Conservation (phyloP, 176 grass and related monocot genomes). For the Aegilops tauschii region DNA sequence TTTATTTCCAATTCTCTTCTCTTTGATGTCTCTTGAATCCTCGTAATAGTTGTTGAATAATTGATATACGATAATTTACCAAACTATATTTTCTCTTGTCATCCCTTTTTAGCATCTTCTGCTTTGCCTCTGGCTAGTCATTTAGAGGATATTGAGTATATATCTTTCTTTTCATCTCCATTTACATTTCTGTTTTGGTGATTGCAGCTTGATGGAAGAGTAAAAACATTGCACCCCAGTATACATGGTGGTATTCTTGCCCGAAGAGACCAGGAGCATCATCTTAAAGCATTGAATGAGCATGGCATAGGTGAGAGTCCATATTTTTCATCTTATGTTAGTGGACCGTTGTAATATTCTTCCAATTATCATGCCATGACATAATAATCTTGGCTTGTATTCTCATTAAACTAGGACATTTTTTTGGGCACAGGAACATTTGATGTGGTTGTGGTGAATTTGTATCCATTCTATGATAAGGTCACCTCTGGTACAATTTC, state of each 20-base stretch:
- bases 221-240: slow-evolving; percentile 94
- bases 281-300: slow-evolving; percentile 74
- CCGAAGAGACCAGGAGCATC: slow-evolving; percentile 76
- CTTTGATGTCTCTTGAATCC: not conserved
- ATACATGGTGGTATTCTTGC: slow-evolving; percentile 99
- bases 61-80: not conserved
- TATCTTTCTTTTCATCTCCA: not conserved
- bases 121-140: not conserved
- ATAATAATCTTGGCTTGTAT: not conserved
- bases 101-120: not conserved
- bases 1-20: not conserved
- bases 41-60: not conserved
- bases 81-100: not conserved
- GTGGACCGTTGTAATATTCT: not conserved
- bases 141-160: not conserved
- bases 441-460: slow-evolving; percentile 95
- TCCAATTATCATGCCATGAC: not conserved
- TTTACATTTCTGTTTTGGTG: not conserved
- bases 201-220: slow-evolving; percentile 55
- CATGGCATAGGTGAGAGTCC: slow-evolving; percentile 64
- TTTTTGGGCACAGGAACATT: slow-evolving; percentile 64
- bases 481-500: slow-evolving; percentile 73
- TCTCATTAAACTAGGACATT: not conserved
- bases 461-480: slow-evolving; percentile 97
- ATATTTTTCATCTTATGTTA: not conserved